Conservation (phyloP, 495 filamentous ascomycete genomes). For the Copromyces sp. region DNA sequence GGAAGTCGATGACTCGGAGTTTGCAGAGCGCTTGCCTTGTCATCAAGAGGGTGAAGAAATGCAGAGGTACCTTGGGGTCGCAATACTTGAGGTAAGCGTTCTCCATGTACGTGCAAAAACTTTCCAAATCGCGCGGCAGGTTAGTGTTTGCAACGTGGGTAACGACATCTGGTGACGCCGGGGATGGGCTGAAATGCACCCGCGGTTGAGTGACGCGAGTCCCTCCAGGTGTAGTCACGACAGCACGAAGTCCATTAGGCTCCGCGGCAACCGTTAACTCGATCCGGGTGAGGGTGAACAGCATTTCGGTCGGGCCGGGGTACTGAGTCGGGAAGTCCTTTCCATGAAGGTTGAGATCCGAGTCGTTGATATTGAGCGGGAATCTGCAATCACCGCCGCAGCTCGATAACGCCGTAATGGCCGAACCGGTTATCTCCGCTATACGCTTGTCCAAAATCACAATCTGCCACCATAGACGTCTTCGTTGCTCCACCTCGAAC, state of each 20-base stretch:
- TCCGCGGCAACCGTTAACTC: slow-evolving; percentile 39
- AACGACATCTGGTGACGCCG: slow-evolving; percentile 29
- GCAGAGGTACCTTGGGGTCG: slow-evolving; percentile 51
- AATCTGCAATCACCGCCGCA: slow-evolving; percentile 35
- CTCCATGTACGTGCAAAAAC: slow-evolving; percentile 46
- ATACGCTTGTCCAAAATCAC: slow-evolving; percentile 54
- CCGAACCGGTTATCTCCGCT: slow-evolving; percentile 54
- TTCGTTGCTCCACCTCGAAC: slow-evolving; percentile 59
- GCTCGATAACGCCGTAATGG: slow-evolving; percentile 45
- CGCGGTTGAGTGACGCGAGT: slow-evolving; percentile 17
- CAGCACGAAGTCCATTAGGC: slow-evolving; percentile 18
- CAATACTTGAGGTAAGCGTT: slow-evolving; percentile 50
- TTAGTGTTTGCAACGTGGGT: slow-evolving; percentile 36
- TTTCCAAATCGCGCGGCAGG: slow-evolving; percentile 40
- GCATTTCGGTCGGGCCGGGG: slow-evolving; percentile 40
- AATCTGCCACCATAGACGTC: slow-evolving; percentile 65
- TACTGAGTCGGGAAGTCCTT: slow-evolving; percentile 34
- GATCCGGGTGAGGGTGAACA: slow-evolving; percentile 38
- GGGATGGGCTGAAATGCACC: slow-evolving; percentile 26
- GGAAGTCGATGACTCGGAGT: slow-evolving; percentile 29
- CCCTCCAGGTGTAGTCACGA: slow-evolving; percentile 15
- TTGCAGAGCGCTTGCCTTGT: slow-evolving; percentile 41
- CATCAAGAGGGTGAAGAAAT: slow-evolving; percentile 41
- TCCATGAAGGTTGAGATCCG: slow-evolving; percentile 39
- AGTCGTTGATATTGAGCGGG: slow-evolving; percentile 48